A percentile compares a stretch with the other conserved stretches of the same genome.
These are phyloP conservation scores for Penstemon newberryi DNA, from an alignment of 257 asterid species.

Conservation along the genomic window DNA sequence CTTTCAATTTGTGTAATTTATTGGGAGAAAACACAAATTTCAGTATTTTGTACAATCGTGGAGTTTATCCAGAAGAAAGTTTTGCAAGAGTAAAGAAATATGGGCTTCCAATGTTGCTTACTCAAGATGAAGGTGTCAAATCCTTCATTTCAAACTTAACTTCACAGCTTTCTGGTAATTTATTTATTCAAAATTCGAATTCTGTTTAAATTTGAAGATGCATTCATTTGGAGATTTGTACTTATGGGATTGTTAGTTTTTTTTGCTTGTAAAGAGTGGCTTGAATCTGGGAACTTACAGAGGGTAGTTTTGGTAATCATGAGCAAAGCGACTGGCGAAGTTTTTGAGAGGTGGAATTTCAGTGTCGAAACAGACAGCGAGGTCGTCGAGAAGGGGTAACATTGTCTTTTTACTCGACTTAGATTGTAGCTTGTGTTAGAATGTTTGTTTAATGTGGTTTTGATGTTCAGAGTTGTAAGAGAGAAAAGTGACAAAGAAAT, in stretches of 20 bases:
- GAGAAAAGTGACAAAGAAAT: slow-evolving; percentile 96
- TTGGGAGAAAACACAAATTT: not conserved
- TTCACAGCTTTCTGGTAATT: slow-evolving; percentile 83
- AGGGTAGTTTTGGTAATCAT: slow-evolving; percentile 89
- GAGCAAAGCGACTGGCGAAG: slow-evolving; percentile 86
- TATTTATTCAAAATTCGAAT: not conserved
- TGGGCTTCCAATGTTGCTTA: slow-evolving; percentile 89
- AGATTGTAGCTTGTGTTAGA: no score
- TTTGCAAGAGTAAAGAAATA: slow-evolving; percentile 85
- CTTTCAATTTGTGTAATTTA: not conserved
- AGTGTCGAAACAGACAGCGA: slow-evolving; percentile 78
- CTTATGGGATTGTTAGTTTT: slow-evolving; percentile 1
- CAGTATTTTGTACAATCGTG: slow-evolving; percentile 87
- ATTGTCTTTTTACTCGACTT: not conserved
- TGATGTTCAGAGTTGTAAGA: slow-evolving; percentile 64
- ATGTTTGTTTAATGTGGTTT: no score
- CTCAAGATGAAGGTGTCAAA: slow-evolving; percentile 92
- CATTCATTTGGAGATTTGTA: not conserved
- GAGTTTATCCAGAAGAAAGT: slow-evolving; percentile 88
- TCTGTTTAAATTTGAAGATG: slow-evolving; percentile 25
- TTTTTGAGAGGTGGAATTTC: slow-evolving; percentile 97
- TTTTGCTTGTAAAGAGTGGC: slow-evolving; percentile 66
- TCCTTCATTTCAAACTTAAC: slow-evolving; percentile 70
- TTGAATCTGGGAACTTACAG: slow-evolving; percentile 88
- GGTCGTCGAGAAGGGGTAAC: slow-evolving; percentile 89